Percentiles rank a stretch among this genome's conserved stretches.
Evolutionary conservation across 495 filamentous ascomycete genomes (phyloP).

Genomic region (Neurospora tetraspora): DNA sequence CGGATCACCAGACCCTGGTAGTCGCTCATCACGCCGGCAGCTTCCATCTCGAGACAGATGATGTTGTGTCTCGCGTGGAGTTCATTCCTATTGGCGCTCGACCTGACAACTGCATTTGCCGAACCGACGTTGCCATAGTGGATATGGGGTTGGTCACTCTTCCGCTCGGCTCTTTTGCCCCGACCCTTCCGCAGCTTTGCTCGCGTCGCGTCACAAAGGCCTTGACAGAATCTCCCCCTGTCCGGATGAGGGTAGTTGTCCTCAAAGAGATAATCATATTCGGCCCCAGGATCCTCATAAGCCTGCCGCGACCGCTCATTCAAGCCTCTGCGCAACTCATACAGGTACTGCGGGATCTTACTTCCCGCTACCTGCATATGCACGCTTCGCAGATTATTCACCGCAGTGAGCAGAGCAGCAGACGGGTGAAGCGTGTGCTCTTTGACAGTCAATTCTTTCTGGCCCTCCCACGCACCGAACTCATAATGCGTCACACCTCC

Average conservation of each 20-base stretch:
- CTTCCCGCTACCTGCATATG: slow-evolving; percentile 8
- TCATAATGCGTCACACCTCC: slow-evolving; percentile 22
- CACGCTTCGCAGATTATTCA: slow-evolving; percentile 4
- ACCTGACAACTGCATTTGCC: no score
- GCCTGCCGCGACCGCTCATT: not conserved
- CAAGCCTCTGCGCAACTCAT: not conserved
- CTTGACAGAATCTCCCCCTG: no score
- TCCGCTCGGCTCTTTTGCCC: no score
- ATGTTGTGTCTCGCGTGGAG: not conserved
- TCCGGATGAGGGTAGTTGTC: no score
- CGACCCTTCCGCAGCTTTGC: no score
- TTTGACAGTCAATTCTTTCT: not conserved
- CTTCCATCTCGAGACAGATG: not conserved
- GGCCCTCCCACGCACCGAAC: slow-evolving; percentile 3
- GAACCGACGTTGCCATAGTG: no score
- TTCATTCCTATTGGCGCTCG: no score
- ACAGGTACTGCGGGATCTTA: slow-evolving; percentile 12
- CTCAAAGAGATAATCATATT: not conserved
- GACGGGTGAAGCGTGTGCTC: slow-evolving; percentile 18
- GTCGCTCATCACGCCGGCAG: not conserved
- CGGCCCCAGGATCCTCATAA: not conserved
- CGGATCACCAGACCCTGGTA: slow-evolving; percentile 5
- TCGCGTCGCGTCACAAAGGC: no score
- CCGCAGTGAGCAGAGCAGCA: slow-evolving; percentile 10
- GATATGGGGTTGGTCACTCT: no score